Base-by-base conservation (phyloP, 2,329 filamentous ascomycete species). In the Fusarium chlamydosporum region DNA sequence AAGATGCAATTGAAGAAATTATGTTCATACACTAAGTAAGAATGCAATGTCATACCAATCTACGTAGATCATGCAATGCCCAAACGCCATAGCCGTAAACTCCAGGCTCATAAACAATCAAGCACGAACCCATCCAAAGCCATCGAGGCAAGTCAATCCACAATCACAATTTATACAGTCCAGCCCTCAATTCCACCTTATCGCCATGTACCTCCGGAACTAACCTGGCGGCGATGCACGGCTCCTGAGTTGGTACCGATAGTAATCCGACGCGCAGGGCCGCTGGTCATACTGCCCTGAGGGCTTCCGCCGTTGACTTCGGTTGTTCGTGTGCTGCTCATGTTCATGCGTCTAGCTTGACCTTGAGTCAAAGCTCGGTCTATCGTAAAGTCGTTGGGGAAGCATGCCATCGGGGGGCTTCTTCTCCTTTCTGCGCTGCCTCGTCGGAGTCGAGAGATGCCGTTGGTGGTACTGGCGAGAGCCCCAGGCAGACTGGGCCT, bases 291-390 rank as follows among this genome's bases (percentile, higher is more conserved):
- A 26, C 55, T 34, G 5, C 73, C 68, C 18, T 61, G 72, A 1
- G 76, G 74, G 29, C 75, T 76, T 47, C 72, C 68, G 16, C 70
- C 68, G 12, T 61, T 43, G 2, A 58, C 71, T 37, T 79, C 79
- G 6, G 74, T 33, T 8, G 74, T 34, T 13, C 77, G 75, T 61
- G 82, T 69, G 63, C 80, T 81, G 35, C 82, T 81, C 59, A 88
- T 76, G 68, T 87, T 85, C 86, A 89, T 88, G 45, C 86, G 81
- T 53, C 86, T 78, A 23, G 86, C 86, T 72, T 89, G 86, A 3
- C 85, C 85, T 2, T 83, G 78, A 12, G 85, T 88, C 65, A 88
- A 80, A 5, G 78, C 75, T 61, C 79, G 77, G 26, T 81, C 77
- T 16, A 74, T 64, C 51, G 75, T 78, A 56, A 70, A 71, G 23